These are phyloP conservation scores for Linum usitatissimum DNA, from an alignment of 345 rosid genomes.

Conservation along the genomic window DNA sequence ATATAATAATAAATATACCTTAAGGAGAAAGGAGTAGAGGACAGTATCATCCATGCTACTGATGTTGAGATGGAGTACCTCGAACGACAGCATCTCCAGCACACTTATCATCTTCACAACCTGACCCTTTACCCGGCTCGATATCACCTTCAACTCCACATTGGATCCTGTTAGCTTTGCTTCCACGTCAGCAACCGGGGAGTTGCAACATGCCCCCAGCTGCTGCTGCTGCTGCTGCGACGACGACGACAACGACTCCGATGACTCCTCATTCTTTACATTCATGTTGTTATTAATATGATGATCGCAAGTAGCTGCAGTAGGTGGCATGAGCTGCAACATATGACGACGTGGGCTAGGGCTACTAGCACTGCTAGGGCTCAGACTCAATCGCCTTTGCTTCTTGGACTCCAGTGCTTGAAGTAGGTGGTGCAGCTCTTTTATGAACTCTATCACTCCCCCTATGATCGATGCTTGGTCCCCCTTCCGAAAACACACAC, in stretches of 20 bases:
- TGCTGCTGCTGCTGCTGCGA: neutral
- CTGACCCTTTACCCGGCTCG: constrained; percentile 49
- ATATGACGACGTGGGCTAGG: constrained; percentile 34
- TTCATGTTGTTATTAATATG: no score
- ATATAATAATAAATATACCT: constrained; percentile 33
- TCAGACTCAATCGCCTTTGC: constrained; percentile 50
- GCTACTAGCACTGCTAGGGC: constrained; percentile 33
- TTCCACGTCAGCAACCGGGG: constrained; percentile 79
- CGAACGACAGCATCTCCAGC: constrained; percentile 65
- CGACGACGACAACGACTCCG: constrained; percentile 7
- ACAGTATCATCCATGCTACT: constrained; percentile 92
- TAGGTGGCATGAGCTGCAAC: constrained; percentile 14
- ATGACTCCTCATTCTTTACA: neutral
- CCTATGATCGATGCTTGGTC: constrained; percentile 96
- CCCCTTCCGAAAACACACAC: constrained; percentile 31
- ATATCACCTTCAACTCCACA: constrained; percentile 54
- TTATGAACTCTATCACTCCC: constrained; percentile 82
- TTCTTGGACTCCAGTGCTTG: constrained; percentile 84
- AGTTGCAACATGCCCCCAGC: constrained; percentile 63
- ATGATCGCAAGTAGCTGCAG: constrained; percentile 19
- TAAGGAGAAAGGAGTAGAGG: constrained; percentile 65
- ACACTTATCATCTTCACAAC: constrained; percentile 53
- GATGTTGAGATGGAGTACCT: constrained; percentile 74
- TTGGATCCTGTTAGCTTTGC: constrained; percentile 84
- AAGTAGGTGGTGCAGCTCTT: constrained; percentile 72